phyloP scores from a whole-genome alignment of 1,139 yeast genomes.

The Nakaseomyces nivariensis region DNA sequence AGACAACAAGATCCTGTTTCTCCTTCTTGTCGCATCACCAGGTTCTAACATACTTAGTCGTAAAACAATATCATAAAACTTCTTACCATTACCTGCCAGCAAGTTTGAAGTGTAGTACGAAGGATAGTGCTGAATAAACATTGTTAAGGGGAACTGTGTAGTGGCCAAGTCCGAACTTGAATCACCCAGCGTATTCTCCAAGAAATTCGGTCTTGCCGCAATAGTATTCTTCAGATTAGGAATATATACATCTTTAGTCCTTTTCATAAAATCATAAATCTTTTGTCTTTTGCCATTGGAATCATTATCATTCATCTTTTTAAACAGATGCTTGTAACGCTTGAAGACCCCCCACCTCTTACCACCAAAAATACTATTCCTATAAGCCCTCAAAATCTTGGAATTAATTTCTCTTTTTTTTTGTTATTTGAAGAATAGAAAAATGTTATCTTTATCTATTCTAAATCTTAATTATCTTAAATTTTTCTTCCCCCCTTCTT shows the following conservation, averaged over 20 bases:
- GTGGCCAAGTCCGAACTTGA: constrained; percentile 9
- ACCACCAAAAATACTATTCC: not conserved
- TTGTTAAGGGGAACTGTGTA: constrained; percentile 15
- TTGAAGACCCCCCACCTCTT: not conserved
- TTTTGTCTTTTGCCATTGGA: constrained; percentile 24
- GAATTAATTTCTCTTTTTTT: not conserved
- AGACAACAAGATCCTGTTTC: constrained; percentile 57
- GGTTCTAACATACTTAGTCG: constrained; percentile 60
- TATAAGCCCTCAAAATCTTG: not conserved
- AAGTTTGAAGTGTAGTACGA: constrained; percentile 45
- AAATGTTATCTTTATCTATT: too few species aligned
- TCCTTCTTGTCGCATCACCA: constrained; percentile 53
- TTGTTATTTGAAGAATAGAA: not conserved
- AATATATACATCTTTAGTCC: constrained; percentile 49
- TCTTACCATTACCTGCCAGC: constrained; percentile 19
- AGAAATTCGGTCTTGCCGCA: constrained; percentile 41
- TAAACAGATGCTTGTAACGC: not conserved
- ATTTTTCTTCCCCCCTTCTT: too few species aligned
- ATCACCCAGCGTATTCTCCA: constrained; percentile 27
- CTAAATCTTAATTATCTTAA: too few species aligned
- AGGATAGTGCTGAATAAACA: constrained; percentile 45
- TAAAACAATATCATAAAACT: constrained; percentile 16
- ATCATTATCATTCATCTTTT: constrained; percentile 4
- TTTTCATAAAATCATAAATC: constrained; percentile 39
- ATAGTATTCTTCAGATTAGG: constrained; percentile 44